Conservation (phyloP, 2,329 filamentous ascomycete species). For the Aspergillus awamori region DNA sequence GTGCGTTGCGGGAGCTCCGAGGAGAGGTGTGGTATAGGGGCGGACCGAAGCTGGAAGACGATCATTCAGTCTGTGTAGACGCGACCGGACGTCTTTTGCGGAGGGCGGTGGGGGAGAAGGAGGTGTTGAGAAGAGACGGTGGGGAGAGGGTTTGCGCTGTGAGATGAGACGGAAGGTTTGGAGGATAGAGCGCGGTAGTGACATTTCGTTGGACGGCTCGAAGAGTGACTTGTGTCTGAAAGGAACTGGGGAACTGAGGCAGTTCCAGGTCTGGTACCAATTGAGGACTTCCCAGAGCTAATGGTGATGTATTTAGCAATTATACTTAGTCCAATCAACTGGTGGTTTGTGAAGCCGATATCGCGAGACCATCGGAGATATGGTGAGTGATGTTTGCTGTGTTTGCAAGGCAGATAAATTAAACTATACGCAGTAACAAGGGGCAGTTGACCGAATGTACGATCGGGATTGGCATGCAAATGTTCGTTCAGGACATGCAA, state of each 20-base stretch:
- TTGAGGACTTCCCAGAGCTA: not conserved
- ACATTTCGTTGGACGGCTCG: not conserved
- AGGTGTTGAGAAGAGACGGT: conserved; percentile 23
- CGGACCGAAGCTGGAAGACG: conserved; percentile 69
- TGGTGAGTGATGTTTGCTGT: conserved; percentile 15
- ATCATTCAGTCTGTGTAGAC: conserved; percentile 41
- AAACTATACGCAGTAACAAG: not conserved
- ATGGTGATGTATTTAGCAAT: not conserved
- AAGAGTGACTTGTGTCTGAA: no score
- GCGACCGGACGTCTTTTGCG: conserved; percentile 32
- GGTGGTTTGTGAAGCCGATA: not conserved
- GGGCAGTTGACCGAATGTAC: not conserved
- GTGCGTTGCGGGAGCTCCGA: conserved; percentile 77
- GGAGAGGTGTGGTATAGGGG: conserved; percentile 69
- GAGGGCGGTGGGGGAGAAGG: conserved; percentile 17
- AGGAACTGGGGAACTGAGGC: no score
- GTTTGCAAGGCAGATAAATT: conserved; percentile 15
- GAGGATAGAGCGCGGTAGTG: not conserved
- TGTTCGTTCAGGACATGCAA: not conserved
- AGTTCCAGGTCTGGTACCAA: not conserved
- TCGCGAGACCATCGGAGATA: not conserved
- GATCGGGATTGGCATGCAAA: not conserved
- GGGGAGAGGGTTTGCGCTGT: conserved; percentile 19
- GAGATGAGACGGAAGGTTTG: conserved; percentile 15
- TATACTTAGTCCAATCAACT: not conserved